Evolutionary conservation across 139 green algal genomes (phyloP).

Genomic region (Desmodesmus armatus): DNA sequence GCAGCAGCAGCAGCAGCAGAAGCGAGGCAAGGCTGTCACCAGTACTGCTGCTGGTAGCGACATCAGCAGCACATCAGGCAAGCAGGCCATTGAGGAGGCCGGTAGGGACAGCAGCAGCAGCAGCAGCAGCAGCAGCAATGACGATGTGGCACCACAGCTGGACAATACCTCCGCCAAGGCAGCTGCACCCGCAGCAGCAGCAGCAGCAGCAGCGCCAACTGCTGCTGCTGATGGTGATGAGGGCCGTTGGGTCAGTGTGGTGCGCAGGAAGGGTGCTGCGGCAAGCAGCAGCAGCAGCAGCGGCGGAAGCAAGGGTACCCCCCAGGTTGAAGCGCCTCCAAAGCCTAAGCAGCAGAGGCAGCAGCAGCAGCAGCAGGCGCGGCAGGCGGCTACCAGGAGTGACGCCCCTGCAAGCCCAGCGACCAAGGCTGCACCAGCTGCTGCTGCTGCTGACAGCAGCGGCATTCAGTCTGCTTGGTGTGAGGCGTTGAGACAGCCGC

Average conservation of each 20-base stretch:
- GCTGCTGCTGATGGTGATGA: neutral
- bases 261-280: neutral
- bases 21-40: neutral
- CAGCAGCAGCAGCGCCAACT: neutral
- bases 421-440: too few species aligned
- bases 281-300: neutral
- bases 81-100: neutral
- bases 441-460: neutral
- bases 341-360: neutral
- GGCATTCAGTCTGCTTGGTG: too few species aligned
- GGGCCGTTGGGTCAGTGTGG: neutral
- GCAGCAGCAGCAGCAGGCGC: neutral
- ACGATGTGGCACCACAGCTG: neutral
- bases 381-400: neutral
- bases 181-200: neutral
- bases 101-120: neutral
- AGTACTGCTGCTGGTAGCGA: neutral
- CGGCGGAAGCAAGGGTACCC: neutral
- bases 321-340: neutral
- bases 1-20: slow-evolving; percentile 2
- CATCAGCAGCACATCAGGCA: neutral
- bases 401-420: neutral
- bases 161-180: neutral
- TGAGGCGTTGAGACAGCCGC: too few species aligned
- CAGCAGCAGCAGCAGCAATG: slow-evolving; percentile 2